Percentiles rank a stretch among this genome's conserved stretches.
phyloP scores from a whole-genome alignment of 345 rosid species.

The Acer negundo region DNA sequence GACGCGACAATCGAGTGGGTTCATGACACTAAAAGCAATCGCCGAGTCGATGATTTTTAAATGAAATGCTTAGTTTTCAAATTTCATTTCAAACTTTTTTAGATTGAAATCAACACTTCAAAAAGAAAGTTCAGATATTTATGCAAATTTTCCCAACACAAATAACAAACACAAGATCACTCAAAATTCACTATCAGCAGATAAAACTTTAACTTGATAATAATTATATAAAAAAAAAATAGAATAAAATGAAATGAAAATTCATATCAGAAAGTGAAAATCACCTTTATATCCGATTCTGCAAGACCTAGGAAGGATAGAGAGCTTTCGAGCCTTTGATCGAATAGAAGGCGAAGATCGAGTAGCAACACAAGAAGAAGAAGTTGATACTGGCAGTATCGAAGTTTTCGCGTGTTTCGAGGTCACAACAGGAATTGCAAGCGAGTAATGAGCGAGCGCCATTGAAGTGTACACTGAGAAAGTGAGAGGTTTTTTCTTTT shows the following conservation, averaged over 20 bases:
- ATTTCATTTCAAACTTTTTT: not conserved
- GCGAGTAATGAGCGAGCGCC: slow-evolving; percentile 64
- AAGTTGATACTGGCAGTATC: slow-evolving; percentile 22
- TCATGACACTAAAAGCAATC: no score
- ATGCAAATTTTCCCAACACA: not conserved
- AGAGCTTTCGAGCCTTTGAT: slow-evolving; percentile 40
- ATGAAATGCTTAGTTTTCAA: not conserved
- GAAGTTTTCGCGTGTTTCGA: slow-evolving; percentile 28
- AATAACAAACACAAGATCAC: no score
- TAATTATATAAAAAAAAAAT: no score
- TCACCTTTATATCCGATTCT: slow-evolving; percentile 43
- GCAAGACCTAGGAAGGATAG: slow-evolving; percentile 28
- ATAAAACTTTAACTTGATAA: not conserved
- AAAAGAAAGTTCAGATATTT: not conserved
- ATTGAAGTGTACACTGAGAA: slow-evolving; percentile 24
- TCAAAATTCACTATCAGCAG: not conserved
- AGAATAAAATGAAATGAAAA: not conserved
- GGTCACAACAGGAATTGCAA: slow-evolving; percentile 48
- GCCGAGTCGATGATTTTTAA: not conserved
- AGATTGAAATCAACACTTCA: not conserved
- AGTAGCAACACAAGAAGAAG: slow-evolving; percentile 16
- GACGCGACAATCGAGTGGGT: not conserved
- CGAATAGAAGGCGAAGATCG: slow-evolving; percentile 25
- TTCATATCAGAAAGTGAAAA: not conserved
- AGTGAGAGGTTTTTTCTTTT: not conserved